phyloP scores from a whole-genome alignment of 1,284 basidiomycete genomes.

The Boletellus sp. region DNA sequence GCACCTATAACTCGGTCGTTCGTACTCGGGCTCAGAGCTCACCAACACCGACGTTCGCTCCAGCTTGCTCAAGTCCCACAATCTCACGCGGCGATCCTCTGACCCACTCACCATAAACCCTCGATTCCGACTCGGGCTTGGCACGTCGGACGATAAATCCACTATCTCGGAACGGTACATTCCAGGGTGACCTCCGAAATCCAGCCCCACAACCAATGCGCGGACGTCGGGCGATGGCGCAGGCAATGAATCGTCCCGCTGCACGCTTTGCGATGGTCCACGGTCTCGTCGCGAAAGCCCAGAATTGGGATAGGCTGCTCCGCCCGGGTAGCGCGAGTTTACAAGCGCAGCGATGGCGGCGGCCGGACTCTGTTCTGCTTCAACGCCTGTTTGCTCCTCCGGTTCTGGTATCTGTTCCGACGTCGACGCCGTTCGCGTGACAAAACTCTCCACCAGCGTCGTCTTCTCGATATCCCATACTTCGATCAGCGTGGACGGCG shows the following conservation, averaged over 20 bases:
- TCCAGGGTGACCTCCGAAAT: constrained; percentile 66
- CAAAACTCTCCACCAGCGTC: constrained; percentile 64
- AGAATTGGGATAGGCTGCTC: constrained; percentile 24
- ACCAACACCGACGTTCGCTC: constrained; percentile 74
- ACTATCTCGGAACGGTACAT: constrained; percentile 54
- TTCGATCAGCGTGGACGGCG: constrained; percentile 56
- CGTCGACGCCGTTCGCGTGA: constrained; percentile 43
- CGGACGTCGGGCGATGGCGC: constrained; percentile 60
- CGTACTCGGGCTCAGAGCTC: constrained; percentile 64
- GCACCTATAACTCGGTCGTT: constrained; percentile 69
- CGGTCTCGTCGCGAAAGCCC: constrained; percentile 24
- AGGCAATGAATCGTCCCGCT: constrained; percentile 36
- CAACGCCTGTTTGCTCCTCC: constrained; percentile 45
- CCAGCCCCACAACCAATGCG: constrained; percentile 61
- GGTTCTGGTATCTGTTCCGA: constrained; percentile 50
- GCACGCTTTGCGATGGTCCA: constrained; percentile 26
- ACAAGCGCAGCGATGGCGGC: constrained; percentile 62
- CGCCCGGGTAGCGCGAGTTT: constrained; percentile 41
- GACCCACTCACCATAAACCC: constrained; percentile 82
- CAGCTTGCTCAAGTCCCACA: constrained; percentile 77
- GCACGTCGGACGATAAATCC: constrained; percentile 43
- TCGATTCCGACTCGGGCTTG: constrained; percentile 38
- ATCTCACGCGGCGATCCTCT: constrained; percentile 74
- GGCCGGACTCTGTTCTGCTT: constrained; percentile 61
- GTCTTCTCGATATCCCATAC: constrained; percentile 80